Evolutionary conservation across 1,284 basidiomycete genomes (phyloP).

Genomic region (Irpex sp.): DNA sequence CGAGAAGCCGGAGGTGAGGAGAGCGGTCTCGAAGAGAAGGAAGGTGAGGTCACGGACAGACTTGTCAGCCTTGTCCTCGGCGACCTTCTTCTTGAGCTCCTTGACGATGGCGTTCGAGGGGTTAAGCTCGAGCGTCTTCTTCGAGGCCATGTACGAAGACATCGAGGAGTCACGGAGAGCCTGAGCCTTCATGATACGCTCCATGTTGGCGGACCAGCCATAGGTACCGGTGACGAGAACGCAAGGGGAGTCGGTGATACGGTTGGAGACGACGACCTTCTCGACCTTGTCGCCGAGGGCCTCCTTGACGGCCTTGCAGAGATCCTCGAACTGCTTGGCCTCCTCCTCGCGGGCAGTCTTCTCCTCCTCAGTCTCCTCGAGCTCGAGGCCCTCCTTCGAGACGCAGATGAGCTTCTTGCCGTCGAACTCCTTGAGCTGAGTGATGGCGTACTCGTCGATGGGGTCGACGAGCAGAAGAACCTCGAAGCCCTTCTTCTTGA

Average conservation of each 20-base stretch:
- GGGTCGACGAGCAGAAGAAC: slow-evolving; percentile 97
- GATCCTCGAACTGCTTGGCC: slow-evolving; percentile 80
- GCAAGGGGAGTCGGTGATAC: slow-evolving; percentile 94
- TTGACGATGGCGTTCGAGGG: slow-evolving; percentile 92
- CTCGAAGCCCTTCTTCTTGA: slow-evolving; percentile 99
- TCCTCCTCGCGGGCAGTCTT: slow-evolving; percentile 92
- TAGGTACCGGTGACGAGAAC: slow-evolving; percentile 98
- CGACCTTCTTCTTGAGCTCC: slow-evolving; percentile 93
- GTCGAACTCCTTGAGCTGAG: slow-evolving; percentile 99
- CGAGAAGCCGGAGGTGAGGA: slow-evolving; percentile 92
- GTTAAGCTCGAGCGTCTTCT: slow-evolving; percentile 99
- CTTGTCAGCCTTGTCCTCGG: slow-evolving; percentile 98
- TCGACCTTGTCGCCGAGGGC: slow-evolving; percentile 99
- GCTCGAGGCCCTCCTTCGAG: slow-evolving; percentile 98
- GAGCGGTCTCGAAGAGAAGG: slow-evolving; percentile 95
- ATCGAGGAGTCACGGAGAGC: slow-evolving; percentile 98
- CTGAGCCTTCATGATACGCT: slow-evolving; percentile 99
- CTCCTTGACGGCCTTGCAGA: slow-evolving; percentile 97
- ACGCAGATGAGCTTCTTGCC: slow-evolving; percentile 98
- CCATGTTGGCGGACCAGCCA: slow-evolving; percentile 99
- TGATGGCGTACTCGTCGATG: slow-evolving; percentile 97
- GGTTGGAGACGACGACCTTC: slow-evolving; percentile 98
- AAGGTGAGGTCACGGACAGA: slow-evolving; percentile 95
- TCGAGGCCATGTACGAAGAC: slow-evolving; percentile 99
- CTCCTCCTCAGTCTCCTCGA: slow-evolving; percentile 98